phyloP scores from a whole-genome alignment of 2,329 filamentous ascomycete species.

The Trichoderma arundinaceum region DNA sequence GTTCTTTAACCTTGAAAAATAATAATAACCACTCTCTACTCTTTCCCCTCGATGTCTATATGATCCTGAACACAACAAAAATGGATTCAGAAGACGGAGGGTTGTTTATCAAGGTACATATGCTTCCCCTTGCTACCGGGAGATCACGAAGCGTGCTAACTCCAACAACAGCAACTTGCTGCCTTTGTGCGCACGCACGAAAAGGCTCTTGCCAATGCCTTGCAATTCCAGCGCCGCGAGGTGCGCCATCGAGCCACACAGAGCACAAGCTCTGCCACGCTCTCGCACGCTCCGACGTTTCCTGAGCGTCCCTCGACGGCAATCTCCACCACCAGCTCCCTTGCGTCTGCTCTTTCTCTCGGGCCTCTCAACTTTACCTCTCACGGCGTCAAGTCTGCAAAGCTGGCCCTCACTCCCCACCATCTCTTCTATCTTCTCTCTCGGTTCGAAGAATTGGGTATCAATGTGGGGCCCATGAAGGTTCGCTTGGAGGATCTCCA shows the following conservation, averaged over 20 bases:
- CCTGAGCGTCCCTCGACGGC: conserved; percentile 68
- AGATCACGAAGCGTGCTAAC: conserved; percentile 39
- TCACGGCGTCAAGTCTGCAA: conserved; percentile 83
- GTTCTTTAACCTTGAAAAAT: conserved; percentile 11
- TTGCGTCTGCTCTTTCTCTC: conserved; percentile 86
- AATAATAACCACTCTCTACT: conserved; percentile 17
- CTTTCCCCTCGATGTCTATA: conserved; percentile 27
- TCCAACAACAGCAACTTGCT: conserved; percentile 77
- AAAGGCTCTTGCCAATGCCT: conserved; percentile 92
- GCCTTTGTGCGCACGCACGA: conserved; percentile 97
- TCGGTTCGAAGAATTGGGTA: conserved; percentile 89
- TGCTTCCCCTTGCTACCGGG: conserved; percentile 33
- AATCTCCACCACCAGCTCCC: conserved; percentile 71
- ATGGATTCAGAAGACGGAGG: conserved; percentile 92
- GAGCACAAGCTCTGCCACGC: conserved; percentile 64
- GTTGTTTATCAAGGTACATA: conserved; percentile 79
- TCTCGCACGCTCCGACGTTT: conserved; percentile 61
- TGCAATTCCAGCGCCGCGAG: conserved; percentile 78
- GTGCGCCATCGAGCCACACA: conserved; percentile 73
- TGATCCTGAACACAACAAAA: conserved; percentile 27
- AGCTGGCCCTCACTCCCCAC: conserved; percentile 90
- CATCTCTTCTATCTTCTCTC: conserved; percentile 97
- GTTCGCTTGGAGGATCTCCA: conserved; percentile 93
- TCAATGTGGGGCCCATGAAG: conserved; percentile 94
- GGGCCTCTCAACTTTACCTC: conserved; percentile 85